Conservation (phyloP, 2,329 filamentous ascomycete species). For the Fusarium agapanthi region DNA sequence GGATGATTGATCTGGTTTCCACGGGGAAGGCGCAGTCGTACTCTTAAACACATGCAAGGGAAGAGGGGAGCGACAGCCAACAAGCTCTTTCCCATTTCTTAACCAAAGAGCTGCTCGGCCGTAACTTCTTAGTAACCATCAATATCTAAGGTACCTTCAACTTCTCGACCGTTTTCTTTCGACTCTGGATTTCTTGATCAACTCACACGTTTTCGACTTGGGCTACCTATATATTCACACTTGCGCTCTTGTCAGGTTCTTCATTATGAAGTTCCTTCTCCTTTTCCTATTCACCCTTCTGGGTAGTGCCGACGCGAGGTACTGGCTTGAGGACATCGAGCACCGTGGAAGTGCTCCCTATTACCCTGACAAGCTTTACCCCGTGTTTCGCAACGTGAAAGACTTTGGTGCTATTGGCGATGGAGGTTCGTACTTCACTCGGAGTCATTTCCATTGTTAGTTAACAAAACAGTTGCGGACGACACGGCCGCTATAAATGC, state of each 20-base stretch:
- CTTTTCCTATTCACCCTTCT: slow-evolving; percentile 20
- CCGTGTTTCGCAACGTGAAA: slow-evolving; percentile 45
- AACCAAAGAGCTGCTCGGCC: background rate
- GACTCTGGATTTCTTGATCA: background rate
- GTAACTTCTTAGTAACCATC: background rate
- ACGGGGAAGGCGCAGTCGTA: background rate
- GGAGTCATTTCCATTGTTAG: background rate
- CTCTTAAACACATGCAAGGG: background rate
- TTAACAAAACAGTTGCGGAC: slow-evolving; percentile 34
- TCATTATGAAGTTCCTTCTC: slow-evolving; percentile 29
- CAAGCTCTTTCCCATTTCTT: slow-evolving; percentile 3
- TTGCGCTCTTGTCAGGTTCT: background rate
- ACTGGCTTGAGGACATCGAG: slow-evolving; percentile 44
- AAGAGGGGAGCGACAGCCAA: slow-evolving; percentile 1
- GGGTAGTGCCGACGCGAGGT: slow-evolving; percentile 19
- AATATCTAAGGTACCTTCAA: background rate
- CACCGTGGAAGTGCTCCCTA: slow-evolving; percentile 43
- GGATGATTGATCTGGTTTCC: background rate
- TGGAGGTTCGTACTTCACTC: slow-evolving; percentile 31
- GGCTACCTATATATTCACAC: background rate
- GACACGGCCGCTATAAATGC: slow-evolving; percentile 44
- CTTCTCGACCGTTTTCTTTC: background rate
- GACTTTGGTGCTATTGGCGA: slow-evolving; percentile 45
- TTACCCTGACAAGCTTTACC: slow-evolving; percentile 41
- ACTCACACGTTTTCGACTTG: background rate